phyloP scores from a whole-genome alignment of 2,329 filamentous ascomycete genomes.

The Microdochium nivale region DNA sequence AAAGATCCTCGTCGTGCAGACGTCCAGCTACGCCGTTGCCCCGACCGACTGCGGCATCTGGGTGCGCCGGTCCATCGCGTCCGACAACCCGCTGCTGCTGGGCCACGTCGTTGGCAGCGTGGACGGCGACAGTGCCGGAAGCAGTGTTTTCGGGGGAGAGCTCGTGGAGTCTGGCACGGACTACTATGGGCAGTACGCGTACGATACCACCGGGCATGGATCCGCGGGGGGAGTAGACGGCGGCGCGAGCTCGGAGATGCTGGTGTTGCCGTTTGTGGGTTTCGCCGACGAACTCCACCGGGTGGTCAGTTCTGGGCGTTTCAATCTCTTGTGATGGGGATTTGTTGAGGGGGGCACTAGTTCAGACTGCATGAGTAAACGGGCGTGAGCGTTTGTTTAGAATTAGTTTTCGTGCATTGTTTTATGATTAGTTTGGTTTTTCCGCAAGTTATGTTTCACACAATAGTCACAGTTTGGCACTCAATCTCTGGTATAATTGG shows the following conservation, averaged over 20 bases:
- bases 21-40: slow-evolving; percentile 5
- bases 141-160: not conserved
- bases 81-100: slow-evolving; percentile 4
- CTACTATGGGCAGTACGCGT: not conserved
- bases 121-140: not conserved
- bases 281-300: not conserved
- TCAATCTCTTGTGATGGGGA: not conserved
- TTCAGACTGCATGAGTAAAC: no score
- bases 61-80: slow-evolving; percentile 6
- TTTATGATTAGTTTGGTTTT: no score
- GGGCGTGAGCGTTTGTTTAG: no score
- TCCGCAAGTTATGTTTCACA: no score
- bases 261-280: not conserved
- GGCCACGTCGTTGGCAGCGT: slow-evolving; percentile 5
- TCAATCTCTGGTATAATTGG: no score
- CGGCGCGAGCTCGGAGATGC: not conserved
- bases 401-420: no score
- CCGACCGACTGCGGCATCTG: slow-evolving; percentile 6
- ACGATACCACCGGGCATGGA: not conserved
- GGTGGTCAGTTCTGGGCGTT: not conserved
- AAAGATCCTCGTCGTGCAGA: slow-evolving; percentile 4
- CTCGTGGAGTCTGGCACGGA: not conserved
- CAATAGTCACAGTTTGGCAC: no score
- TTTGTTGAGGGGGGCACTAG: no score
- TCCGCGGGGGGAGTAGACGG: not conserved